Conservation (phyloP, 164 flowering plant species). For the Chimonanthus praecox region DNA sequence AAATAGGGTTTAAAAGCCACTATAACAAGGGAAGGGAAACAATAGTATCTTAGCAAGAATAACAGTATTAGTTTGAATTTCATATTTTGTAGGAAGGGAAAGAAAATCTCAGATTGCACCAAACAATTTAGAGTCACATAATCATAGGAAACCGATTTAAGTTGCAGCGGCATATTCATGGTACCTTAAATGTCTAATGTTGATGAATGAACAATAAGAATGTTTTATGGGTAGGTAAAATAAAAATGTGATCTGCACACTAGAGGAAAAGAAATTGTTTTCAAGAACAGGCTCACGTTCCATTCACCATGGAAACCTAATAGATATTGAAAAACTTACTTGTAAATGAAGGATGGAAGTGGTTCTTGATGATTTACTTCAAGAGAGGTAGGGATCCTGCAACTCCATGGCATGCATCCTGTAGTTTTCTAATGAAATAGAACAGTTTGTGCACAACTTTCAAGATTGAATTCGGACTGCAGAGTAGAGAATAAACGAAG, state of each 20-base stretch:
- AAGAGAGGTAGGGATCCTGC: conserved; percentile 2
- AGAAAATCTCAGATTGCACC: not conserved
- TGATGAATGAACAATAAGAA: not conserved
- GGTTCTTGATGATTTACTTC: not conserved
- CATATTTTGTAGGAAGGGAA: not conserved
- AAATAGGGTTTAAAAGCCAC: not conserved
- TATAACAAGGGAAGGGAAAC: not conserved
- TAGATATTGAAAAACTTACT: not conserved
- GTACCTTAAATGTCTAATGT: not conserved
- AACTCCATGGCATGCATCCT: not conserved
- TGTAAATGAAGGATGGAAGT: not conserved
- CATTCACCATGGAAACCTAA: not conserved
- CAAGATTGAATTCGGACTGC: conserved; percentile 1
- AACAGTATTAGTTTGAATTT: not conserved
- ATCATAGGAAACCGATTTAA: not conserved
- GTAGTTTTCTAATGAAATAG: not conserved
- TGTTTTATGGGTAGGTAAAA: not conserved
- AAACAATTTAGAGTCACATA: no score
- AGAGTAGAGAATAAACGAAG: conserved; percentile 20
- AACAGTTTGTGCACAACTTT: not conserved
- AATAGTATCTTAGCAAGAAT: not conserved
- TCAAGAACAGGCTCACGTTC: not conserved
- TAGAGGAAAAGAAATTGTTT: not conserved
- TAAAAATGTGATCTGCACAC: not conserved
- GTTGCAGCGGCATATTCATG: not conserved